Evolutionary conservation across 176 grass and related monocot genomes (phyloP).

Genomic region (Hyparrhenia diplandra): DNA sequence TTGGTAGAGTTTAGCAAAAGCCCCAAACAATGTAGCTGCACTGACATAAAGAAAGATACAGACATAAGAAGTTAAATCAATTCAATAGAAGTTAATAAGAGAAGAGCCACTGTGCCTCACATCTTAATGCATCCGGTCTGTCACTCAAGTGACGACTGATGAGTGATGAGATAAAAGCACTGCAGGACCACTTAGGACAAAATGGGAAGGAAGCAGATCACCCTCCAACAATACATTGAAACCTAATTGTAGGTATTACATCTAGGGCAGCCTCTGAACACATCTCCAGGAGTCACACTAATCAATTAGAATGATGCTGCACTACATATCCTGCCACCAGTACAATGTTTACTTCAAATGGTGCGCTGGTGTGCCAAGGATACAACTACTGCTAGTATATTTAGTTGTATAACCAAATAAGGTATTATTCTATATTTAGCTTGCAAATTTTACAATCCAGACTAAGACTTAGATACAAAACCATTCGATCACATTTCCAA

Average conservation of each 20-base stretch:
- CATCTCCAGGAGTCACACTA: neutral
- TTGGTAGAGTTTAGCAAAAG: conserved; percentile 57
- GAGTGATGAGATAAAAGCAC: conserved; percentile 8
- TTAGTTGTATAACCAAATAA: neutral
- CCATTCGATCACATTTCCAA: neutral
- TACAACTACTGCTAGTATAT: neutral
- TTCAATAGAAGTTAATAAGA: conserved; percentile 16
- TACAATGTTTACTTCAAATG: conserved; percentile 1
- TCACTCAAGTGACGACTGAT: neutral
- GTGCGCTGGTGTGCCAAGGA: neutral
- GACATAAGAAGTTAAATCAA: conserved; percentile 21
- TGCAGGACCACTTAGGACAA: conserved; percentile 1
- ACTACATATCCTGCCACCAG: neutral
- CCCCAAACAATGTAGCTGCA: conserved; percentile 84
- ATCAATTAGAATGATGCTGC: neutral
- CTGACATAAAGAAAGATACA: conserved; percentile 25
- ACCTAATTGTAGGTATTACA: conserved; percentile 16
- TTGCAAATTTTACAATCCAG: neutral
- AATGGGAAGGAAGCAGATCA: conserved; percentile 4
- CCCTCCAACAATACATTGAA: conserved; percentile 10
- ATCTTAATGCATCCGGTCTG: neutral
- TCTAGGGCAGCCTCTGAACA: neutral
- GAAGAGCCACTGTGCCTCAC: conserved; percentile 25
- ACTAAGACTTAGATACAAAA: neutral
- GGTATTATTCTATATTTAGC: neutral